Evolutionary conservation across 331 rosid species (phyloP).

Genomic region (Malus hybrid): DNA sequence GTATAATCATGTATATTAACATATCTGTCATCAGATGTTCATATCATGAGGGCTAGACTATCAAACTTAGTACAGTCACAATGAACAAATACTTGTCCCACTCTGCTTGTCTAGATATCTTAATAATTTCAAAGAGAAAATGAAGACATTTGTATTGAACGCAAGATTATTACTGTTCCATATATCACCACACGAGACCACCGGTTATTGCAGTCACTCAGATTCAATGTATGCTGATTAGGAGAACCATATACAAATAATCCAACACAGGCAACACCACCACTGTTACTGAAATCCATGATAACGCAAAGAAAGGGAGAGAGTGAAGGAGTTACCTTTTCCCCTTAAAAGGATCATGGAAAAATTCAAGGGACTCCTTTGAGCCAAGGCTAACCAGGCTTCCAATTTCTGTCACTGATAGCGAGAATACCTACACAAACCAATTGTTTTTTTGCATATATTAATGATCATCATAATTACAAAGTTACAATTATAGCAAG

Average conservation of each 20-base stretch:
- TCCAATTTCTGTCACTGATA: slow-evolving; percentile 72
- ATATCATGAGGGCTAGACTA: not conserved
- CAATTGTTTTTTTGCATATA: slow-evolving; percentile 6
- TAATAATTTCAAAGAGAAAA: not conserved
- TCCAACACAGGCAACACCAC: not conserved
- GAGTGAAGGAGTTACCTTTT: slow-evolving; percentile 38
- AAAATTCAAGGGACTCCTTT: slow-evolving; percentile 71
- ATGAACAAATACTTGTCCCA: not conserved
- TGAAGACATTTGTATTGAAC: not conserved
- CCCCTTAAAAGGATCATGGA: slow-evolving; percentile 84
- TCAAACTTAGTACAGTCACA: not conserved
- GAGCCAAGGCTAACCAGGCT: slow-evolving; percentile 59
- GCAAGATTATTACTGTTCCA: not conserved
- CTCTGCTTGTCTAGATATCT: not conserved
- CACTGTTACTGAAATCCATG: not conserved
- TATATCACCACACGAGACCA: not conserved
- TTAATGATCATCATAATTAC: not conserved
- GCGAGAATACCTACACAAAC: slow-evolving; percentile 60
- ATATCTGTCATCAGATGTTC: not conserved
- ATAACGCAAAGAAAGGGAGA: not conserved
- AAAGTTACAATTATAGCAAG: not conserved
- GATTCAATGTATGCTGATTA: not conserved
- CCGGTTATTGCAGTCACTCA: not conserved
- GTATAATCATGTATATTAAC: not conserved
- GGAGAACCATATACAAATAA: not conserved